Percentiles rank a stretch among this genome's conserved stretches.
These are phyloP conservation scores for Boletus sp. DNA, from an alignment of 1,284 basidiomycete genomes.

Conservation along the genomic window DNA sequence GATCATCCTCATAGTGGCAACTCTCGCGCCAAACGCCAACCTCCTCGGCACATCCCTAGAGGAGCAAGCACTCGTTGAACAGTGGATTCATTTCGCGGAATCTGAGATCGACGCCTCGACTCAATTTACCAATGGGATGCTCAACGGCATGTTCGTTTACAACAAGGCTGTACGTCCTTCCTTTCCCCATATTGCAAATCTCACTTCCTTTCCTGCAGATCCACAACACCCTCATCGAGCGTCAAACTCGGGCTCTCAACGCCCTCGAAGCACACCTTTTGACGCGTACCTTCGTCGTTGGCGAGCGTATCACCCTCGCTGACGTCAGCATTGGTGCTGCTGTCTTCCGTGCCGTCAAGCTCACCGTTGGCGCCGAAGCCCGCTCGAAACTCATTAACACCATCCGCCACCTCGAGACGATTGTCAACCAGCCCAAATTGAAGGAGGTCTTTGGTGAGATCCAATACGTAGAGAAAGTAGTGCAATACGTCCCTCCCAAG, in stretches of 20 bases:
- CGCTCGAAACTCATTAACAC: slow-evolving; percentile 74
- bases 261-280: slow-evolving; percentile 75
- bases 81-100: slow-evolving; percentile 66
- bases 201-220: slow-evolving; percentile 39
- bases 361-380: slow-evolving; percentile 60
- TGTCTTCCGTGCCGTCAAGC: slow-evolving; percentile 46
- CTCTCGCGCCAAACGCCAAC: slow-evolving; percentile 62
- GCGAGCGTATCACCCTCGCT: slow-evolving; percentile 91
- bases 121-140: slow-evolving; percentile 31
- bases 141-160: slow-evolving; percentile 45
- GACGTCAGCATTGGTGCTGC: slow-evolving; percentile 72
- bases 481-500: slow-evolving; percentile 70
- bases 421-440: slow-evolving; percentile 79
- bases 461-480: slow-evolving; percentile 67
- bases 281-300: slow-evolving; percentile 86
- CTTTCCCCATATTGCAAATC: slow-evolving; percentile 35
- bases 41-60: slow-evolving; percentile 56
- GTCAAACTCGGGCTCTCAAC: slow-evolving; percentile 51
- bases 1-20: slow-evolving; percentile 55
- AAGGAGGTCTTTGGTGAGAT: slow-evolving; percentile 62
- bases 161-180: slow-evolving; percentile 46
- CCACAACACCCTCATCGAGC: slow-evolving; percentile 52
- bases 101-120: slow-evolving; percentile 44
- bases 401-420: slow-evolving; percentile 79
- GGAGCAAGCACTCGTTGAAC: slow-evolving; percentile 59